Percentiles rank a stretch among this genome's conserved stretches.
These are phyloP conservation scores for Candida succiphila DNA, from an alignment of 805 yeast species.

Conservation along the genomic window DNA sequence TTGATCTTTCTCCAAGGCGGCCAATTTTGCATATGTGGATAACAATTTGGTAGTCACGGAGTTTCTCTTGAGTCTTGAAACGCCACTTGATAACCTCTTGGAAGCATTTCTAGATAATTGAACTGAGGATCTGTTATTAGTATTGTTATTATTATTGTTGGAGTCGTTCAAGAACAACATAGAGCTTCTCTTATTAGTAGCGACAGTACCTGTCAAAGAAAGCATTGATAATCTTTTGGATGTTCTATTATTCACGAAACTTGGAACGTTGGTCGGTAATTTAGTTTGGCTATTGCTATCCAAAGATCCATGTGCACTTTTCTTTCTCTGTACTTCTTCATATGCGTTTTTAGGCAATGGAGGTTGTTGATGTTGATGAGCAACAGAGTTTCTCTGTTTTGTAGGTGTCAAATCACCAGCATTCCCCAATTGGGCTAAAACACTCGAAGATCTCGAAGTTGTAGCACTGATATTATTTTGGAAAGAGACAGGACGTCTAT, in stretches of 20 bases:
- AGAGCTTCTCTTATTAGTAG: conserved; percentile 12
- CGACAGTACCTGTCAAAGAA: neutral
- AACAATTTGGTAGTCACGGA: conserved; percentile 64
- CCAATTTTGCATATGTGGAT: conserved; percentile 63
- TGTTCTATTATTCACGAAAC: neutral
- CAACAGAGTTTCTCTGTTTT: neutral
- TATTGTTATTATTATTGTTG: neutral
- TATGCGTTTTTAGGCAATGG: conserved; percentile 10
- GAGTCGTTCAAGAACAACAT: conserved; percentile 7
- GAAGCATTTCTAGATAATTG: conserved; percentile 4
- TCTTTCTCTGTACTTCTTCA: conserved; percentile 9
- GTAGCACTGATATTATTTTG: conserved; percentile 16
- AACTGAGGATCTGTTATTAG: conserved; percentile 4
- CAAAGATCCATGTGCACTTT: neutral
- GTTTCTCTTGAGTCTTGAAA: conserved; percentile 41
- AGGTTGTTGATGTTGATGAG: conserved; percentile 6
- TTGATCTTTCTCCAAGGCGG: conserved; percentile 42
- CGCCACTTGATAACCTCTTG: conserved; percentile 10
- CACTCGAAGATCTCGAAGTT: no score
- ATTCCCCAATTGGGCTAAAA: neutral
- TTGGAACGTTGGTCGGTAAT: no score
- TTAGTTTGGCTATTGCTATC: no score
- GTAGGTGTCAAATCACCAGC: neutral
- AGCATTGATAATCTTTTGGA: conserved; percentile 10
- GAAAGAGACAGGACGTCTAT: conserved; percentile 37